A percentile compares a stretch with the other conserved stretches of the same genome.
Conservation (phyloP, 352 stramenopile genomes). For the Pythium sp. region DNA sequence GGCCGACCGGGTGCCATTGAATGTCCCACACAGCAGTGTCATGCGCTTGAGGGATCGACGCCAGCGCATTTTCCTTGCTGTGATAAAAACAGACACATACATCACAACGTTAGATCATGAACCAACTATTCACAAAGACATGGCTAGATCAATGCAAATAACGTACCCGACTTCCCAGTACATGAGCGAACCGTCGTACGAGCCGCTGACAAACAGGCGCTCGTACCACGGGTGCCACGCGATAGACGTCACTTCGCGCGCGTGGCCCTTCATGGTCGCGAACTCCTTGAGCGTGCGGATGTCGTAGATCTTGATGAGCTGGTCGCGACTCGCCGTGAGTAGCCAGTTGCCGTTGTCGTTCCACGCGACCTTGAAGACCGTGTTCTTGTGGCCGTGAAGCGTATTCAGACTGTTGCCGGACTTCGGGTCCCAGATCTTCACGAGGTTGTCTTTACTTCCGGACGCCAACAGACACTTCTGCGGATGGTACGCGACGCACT, state of each 20-base stretch:
- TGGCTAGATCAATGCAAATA: neutral
- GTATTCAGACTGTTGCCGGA: conserved; percentile 91
- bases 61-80: conserved; percentile 81
- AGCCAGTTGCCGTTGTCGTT: conserved; percentile 99
- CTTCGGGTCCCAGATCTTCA: conserved; percentile 98
- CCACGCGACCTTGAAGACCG: conserved; percentile 96
- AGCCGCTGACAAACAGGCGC: conserved; percentile 94
- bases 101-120: neutral
- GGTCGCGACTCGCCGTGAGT: conserved; percentile 95
- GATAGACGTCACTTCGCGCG: conserved; percentile 95
- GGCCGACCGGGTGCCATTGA: conserved; percentile 96
- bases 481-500: conserved; percentile 96
- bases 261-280: conserved; percentile 93
- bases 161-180: conserved; percentile 96
- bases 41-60: conserved; percentile 90
- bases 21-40: conserved; percentile 98
- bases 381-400: conserved; percentile 98
- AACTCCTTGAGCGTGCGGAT: conserved; percentile 96
- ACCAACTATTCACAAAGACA: neutral
- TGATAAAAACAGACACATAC: neutral
- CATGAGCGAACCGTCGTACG: conserved; percentile 96
- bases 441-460: conserved; percentile 96
- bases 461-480: conserved; percentile 92
- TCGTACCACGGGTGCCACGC: conserved; percentile 97
- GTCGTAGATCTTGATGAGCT: conserved; percentile 98